Percentiles rank a stretch among this genome's conserved stretches.
Conservation (phyloP, 2,329 filamentous ascomycete species). For the Eutypella sp. region DNA sequence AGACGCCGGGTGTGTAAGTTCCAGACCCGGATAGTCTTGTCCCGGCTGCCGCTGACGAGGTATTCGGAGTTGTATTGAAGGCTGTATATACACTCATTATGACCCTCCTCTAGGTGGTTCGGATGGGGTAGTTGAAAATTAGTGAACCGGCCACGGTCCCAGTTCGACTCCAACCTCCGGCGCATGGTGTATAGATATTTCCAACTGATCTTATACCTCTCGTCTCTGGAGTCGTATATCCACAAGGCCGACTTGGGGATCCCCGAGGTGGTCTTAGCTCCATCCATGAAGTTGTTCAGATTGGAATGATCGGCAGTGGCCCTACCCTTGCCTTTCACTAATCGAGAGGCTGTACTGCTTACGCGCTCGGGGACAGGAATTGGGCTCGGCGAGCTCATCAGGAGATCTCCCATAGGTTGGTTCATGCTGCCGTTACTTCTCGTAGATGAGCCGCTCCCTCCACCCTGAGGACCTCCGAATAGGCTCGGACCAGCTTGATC, state of each 20-base stretch:
- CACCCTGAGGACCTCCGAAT: constrained; percentile 19
- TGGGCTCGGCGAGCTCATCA: constrained; percentile 31
- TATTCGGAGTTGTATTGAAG: constrained; percentile 83
- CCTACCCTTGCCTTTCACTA: constrained; percentile 32
- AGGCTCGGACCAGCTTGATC: constrained; percentile 19
- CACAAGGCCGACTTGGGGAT: constrained; percentile 44
- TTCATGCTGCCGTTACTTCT: constrained; percentile 22
- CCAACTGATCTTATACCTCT: constrained; percentile 73
- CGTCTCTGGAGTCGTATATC: constrained; percentile 44
- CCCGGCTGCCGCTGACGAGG: constrained; percentile 88
- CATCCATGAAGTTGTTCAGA: constrained; percentile 5
- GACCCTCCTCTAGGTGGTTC: constrained; percentile 71
- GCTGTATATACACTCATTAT: constrained; percentile 90
- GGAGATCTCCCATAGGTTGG: constrained; percentile 26
- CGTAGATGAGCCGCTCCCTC: constrained; percentile 21
- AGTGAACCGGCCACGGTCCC: constrained; percentile 73
- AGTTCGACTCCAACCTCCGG: constrained; percentile 80
- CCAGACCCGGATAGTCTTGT: constrained; percentile 86
- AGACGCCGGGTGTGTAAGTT: constrained; percentile 76
- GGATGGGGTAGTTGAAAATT: constrained; percentile 93
- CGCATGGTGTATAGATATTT: constrained; percentile 89
- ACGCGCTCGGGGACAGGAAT: constrained; percentile 25
- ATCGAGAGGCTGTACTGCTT: constrained; percentile 13
- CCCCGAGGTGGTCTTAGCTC: constrained; percentile 10
- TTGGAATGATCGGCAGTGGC: constrained; percentile 18